These are phyloP conservation scores for Lophium mytilinum DNA, from an alignment of 495 filamentous ascomycete genomes.

Conservation along the genomic window DNA sequence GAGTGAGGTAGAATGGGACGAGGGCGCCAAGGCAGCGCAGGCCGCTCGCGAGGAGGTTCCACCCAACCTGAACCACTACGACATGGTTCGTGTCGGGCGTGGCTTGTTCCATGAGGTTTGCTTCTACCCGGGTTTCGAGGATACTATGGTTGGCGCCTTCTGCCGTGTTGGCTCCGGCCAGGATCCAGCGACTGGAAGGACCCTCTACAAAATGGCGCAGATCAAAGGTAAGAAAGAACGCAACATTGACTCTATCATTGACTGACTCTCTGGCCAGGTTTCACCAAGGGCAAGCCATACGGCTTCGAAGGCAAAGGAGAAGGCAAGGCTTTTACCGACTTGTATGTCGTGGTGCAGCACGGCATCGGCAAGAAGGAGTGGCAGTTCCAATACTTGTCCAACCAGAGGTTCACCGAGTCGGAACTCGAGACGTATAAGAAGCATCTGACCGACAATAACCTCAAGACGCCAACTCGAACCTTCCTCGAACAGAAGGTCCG, in stretches of 20 bases:
- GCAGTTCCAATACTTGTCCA: slow-evolving; percentile 14
- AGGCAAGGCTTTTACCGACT: slow-evolving; percentile 9
- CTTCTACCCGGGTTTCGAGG: slow-evolving; percentile 83
- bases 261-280: slow-evolving; percentile 48
- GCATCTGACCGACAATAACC: slow-evolving; percentile 60
- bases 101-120: slow-evolving; percentile 75
- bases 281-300: slow-evolving; percentile 72
- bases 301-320: slow-evolving; percentile 22
- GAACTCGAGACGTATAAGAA: slow-evolving; percentile 81
- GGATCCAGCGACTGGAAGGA: slow-evolving; percentile 56
- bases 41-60: slow-evolving; percentile 48
- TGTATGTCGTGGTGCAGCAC: slow-evolving; percentile 17
- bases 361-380: slow-evolving; percentile 19
- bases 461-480: slow-evolving; percentile 59
- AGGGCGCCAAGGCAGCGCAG: slow-evolving; percentile 32
- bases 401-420: slow-evolving; percentile 33
- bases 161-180: slow-evolving; percentile 71
- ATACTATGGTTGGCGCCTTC: slow-evolving; percentile 70
- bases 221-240: slow-evolving; percentile 60
- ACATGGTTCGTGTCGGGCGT: slow-evolving; percentile 72
- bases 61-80: slow-evolving; percentile 68
- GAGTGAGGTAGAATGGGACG: slow-evolving; percentile 72
- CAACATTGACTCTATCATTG: background rate
- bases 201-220: slow-evolving; percentile 74
- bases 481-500: slow-evolving; percentile 61